Evolutionary conservation across 2,329 filamentous ascomycete species (phyloP), one percentile per base, ranked within the genome.

Genomic region (Allantophomopsis lycopodina): DNA sequence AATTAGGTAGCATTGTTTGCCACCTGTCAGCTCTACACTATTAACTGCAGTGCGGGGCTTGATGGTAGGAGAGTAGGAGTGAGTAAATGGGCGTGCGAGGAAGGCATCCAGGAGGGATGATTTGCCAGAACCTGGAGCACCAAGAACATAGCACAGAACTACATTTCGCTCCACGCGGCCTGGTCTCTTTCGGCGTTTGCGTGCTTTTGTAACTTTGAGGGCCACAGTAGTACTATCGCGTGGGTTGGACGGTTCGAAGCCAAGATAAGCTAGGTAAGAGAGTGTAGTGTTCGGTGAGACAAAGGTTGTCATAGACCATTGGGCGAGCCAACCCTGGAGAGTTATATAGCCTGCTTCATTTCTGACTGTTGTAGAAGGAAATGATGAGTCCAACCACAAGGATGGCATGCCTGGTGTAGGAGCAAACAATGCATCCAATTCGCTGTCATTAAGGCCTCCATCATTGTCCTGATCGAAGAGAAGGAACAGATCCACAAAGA

Each of bases 271-370:
- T 2, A 98, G 76, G 57, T 98, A 98, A 50, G 93, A 88, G 4
- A 98, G 70, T 1, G 91, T 96, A 1, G 86, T 95, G 56, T 91
- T 93, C 11, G 91, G 89, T 41, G 93, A 88, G 44, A 93, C 77
- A 52, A 96, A 98, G 0, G 91, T 98, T 1, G 91, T 98, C 91
- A 98, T 98, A 57, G 88, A 95, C 91, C 91, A 98, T 53, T 98
- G 91, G 4, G 91, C 91, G 31, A 98, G 73, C 91, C 91, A 98
- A 2, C 91, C 91, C 59, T 98, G 91, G 4, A 98, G 68, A 1
- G 91, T 98, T 45, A 98, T 88, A 56, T 96, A 77, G 0, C 91
- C 91, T 7, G 85, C 86, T 60, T 98, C 91, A 55, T 95, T 96
- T 33, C 86, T 80, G 14, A 96, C 89, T 0, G 91, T 95, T 17